A percentile compares a stretch with the other conserved stretches of the same genome.
Evolutionary conservation across 2,329 filamentous ascomycete genomes (phyloP).

Genomic region (Phaeosphaeriaceae sp.): DNA sequence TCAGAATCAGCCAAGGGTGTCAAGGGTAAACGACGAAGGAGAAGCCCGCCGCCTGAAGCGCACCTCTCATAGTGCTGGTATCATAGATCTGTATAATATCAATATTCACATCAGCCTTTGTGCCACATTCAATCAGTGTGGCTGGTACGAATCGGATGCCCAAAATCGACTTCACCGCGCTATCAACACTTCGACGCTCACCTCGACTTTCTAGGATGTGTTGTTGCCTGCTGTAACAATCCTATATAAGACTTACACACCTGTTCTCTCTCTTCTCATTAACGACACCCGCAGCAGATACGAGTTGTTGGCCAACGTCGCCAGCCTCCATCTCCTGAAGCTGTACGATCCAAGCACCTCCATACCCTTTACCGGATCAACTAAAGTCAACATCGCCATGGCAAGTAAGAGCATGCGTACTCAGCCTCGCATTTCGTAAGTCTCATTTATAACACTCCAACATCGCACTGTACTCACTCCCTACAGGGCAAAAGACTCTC

Average conservation of each 20-base stretch:
- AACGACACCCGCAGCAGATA: background rate
- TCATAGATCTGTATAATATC: conserved; percentile 34
- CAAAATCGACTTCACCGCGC: background rate
- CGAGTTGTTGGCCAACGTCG: background rate
- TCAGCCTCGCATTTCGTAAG: background rate
- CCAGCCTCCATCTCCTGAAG: background rate
- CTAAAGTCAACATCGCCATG: background rate
- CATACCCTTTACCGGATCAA: background rate
- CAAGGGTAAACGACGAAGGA: conserved; percentile 17
- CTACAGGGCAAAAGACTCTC: background rate
- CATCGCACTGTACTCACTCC: background rate
- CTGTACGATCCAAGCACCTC: background rate
- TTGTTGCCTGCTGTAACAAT: background rate
- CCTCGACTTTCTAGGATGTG: background rate
- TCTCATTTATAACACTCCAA: background rate
- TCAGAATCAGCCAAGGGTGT: background rate
- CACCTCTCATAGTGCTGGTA: conserved; percentile 53
- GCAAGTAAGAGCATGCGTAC: background rate
- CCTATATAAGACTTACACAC: background rate
- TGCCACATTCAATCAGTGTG: background rate
- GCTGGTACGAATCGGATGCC: background rate
- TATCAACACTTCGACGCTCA: background rate
- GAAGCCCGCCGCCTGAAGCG: conserved; percentile 34
- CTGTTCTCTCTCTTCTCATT: background rate
- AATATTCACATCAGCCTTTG: background rate